These are phyloP conservation scores for Ophiosphaerella narmari DNA, from an alignment of 2,329 filamentous ascomycete genomes.

Conservation along the genomic window DNA sequence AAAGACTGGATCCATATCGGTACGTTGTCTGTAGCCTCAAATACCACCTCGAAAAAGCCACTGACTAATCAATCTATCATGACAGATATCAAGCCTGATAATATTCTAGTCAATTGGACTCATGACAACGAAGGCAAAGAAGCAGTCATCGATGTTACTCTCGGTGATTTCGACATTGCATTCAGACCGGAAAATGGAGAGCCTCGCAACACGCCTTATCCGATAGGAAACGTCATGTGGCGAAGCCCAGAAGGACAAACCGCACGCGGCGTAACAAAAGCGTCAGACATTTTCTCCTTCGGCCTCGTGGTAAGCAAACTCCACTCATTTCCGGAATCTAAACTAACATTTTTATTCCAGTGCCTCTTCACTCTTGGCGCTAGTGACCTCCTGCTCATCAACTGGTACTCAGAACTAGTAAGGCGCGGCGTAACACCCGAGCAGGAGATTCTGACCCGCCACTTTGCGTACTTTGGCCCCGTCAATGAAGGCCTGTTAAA, in stretches of 20 bases:
- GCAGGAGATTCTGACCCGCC: background rate
- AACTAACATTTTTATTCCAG: constrained; percentile 27
- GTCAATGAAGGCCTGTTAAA: constrained; percentile 29
- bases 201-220: constrained; percentile 27
- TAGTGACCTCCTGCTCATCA: constrained; percentile 37
- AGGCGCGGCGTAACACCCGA: constrained; percentile 21
- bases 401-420: constrained; percentile 38
- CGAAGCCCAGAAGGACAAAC: constrained; percentile 48
- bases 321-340: constrained; percentile 9
- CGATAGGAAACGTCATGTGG: constrained; percentile 48
- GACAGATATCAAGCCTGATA: constrained; percentile 49
- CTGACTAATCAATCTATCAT: constrained; percentile 24
- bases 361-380: constrained; percentile 43
- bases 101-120: constrained; percentile 46
- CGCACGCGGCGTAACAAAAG: constrained; percentile 38
- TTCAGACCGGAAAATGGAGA: constrained; percentile 37
- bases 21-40: constrained; percentile 17
- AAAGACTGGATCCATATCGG: constrained; percentile 46
- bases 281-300: constrained; percentile 48
- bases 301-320: constrained; percentile 43
- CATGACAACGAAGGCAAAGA: constrained; percentile 38
- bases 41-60: constrained; percentile 7
- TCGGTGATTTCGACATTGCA: constrained; percentile 47
- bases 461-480: background rate
- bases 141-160: constrained; percentile 37